Base-by-base conservation (phyloP, 345 rosid genomes). In the Acer negundo region DNA sequence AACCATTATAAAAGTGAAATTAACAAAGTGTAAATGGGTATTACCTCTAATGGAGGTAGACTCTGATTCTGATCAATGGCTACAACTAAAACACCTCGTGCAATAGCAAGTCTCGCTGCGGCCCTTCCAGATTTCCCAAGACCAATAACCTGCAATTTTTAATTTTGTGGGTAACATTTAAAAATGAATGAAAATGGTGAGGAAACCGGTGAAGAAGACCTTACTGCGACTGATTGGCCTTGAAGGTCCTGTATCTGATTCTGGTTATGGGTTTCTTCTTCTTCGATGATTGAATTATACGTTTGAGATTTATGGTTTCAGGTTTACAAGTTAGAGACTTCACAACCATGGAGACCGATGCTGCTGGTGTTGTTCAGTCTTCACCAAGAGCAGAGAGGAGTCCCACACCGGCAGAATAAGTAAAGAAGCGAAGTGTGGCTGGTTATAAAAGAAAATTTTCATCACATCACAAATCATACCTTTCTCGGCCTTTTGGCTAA, bases 401-500 rank as follows among this genome's bases (percentile, higher is more conserved):
- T 67, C 70, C 70, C 70, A 67, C 70, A 40, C n/a, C 26, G 17
- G 23, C 12, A 5, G 35, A 42, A 10, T 40, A 38, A 9, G 6
- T 9, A 1, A 67, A 40, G 26, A 0, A 38, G 24, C 22, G 4
- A n/a, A 10, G 12, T 24, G 12, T 19, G 11, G 70, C 7, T 17
- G 7, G 22, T 2, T 66, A 66, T 38, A 66, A 66, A 66, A 6
- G 6, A 17, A 58, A 58, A 19, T 0, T 6, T 58, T 7, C 7
- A 58, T 2, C 0, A 0, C 2, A 0, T 3, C 0, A 2, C 10
- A 13, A 56, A 44, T 64, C 80, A 84, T 84, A 80, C 84, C 84
- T 82, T 82, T 84, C 89, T 86, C 85, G 89, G 84, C 84, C 89
- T 83, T 86, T 84, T 80, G 85, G 82, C 82, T 86, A 82, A 83